phyloP scores from a whole-genome alignment of 495 filamentous ascomycete genomes.

The Neurospora cerealis region DNA sequence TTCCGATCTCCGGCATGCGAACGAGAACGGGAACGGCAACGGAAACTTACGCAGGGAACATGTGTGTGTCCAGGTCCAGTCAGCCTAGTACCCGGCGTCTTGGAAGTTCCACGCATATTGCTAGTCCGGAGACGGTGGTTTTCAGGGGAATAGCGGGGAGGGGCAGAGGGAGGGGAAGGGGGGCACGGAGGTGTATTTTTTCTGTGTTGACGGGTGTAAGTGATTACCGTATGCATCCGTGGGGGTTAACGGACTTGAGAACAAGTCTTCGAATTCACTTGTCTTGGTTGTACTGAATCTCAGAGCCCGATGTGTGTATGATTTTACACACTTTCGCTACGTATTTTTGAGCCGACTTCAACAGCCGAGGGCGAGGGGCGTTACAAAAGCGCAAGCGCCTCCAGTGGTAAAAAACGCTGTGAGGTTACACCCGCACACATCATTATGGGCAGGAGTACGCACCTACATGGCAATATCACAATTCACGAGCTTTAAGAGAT shows the following conservation, averaged over 20 bases:
- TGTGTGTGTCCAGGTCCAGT: background rate
- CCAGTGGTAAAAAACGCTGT: background rate
- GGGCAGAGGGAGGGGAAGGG: background rate
- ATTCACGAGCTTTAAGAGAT: background rate
- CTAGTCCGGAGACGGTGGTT: background rate
- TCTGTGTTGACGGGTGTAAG: background rate
- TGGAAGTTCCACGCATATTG: background rate
- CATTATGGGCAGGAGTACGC: background rate
- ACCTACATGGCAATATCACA: background rate
- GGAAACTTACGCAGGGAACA: background rate
- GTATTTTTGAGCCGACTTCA: background rate
- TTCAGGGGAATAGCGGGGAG: background rate
- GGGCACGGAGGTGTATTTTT: background rate
- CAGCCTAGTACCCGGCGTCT: background rate
- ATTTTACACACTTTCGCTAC: no score
- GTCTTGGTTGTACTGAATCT: no score
- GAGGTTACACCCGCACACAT: background rate
- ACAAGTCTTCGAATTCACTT: no score
- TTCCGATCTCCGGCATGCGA: background rate
- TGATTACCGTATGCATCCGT: no score
- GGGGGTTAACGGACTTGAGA: no score
- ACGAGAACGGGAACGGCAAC: background rate
- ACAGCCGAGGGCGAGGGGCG: background rate
- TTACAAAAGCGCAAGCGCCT: background rate
- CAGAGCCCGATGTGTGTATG: no score